These are phyloP conservation scores for Torrubiellomyces zombiae DNA, from an alignment of 2,329 filamentous ascomycete species.

Conservation along the genomic window DNA sequence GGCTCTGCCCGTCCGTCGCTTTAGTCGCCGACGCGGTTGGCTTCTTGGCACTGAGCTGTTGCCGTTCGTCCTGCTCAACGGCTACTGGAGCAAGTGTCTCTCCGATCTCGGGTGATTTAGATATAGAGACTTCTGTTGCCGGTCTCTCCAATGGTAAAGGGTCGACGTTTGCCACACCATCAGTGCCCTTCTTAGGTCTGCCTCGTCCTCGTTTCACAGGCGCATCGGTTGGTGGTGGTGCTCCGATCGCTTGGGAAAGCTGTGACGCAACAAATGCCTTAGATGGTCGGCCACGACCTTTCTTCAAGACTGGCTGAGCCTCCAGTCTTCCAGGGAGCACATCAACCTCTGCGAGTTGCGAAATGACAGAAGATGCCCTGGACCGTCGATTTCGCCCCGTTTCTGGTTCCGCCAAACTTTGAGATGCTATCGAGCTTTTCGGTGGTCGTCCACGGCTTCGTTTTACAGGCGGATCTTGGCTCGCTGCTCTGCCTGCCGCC, in stretches of 20 bases:
- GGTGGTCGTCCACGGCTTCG: conserved; percentile 10
- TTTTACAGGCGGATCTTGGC: conserved; percentile 8
- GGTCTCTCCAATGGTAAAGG: no score
- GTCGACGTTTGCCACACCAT: no score
- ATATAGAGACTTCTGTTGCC: no score
- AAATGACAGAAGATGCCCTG: conserved; percentile 1
- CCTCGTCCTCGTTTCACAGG: conserved; percentile 14
- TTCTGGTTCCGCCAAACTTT: conserved; percentile 10
- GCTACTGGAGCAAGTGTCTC: no score
- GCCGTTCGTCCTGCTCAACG: conserved; percentile 2
- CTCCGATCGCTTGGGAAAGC: conserved; percentile 8
- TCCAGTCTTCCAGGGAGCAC: no score
- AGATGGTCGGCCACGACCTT: conserved; percentile 14
- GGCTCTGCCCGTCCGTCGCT: neutral
- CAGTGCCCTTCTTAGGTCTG: conserved; percentile 11
- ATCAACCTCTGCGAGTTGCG: no score
- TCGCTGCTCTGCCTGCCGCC: conserved; percentile 16
- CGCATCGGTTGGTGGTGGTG: conserved; percentile 8
- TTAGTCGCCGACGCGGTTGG: neutral
- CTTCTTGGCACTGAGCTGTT: conserved; percentile 1
- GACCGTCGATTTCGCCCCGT: neutral
- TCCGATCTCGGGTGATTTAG: no score
- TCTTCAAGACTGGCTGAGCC: no score
- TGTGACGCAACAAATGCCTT: conserved; percentile 14
- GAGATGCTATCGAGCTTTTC: conserved; percentile 12